Base-by-base conservation (phyloP, 2,329 filamentous ascomycete species). In the Phoma sp. region DNA sequence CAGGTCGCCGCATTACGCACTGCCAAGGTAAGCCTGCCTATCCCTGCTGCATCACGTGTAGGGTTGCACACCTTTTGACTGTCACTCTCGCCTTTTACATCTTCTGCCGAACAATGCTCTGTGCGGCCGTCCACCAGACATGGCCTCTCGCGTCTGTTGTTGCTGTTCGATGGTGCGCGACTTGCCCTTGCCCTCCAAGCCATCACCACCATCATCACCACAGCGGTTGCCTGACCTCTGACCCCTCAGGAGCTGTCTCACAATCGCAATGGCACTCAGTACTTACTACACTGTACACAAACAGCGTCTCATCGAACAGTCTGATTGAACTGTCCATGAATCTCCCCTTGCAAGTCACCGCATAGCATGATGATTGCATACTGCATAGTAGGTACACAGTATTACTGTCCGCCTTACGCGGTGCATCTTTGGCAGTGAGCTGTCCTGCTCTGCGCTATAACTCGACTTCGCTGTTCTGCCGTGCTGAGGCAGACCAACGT, bases 31-130 rank as follows among this genome's bases (percentile, higher is more conserved):
- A 61, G 62, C 45, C 19, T 46, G 56, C 45, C 19, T 46, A 55
- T 51, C 61, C 61, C 44, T 58, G 61, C 38, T 50, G 35, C 46
- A 35, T 65, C 64, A 67, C 64, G 62, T 65, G 62, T 21, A 22
- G 3, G 24, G 15, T 17, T 15, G 47, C 10, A 6, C 15, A 9
- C 33, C 25, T 38, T 8, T 51, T 12, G 22, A 22, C 38, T 4
- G 4, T 13, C 29, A 31, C 12, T 6, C 29, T 31, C 29, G 29
- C 29, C 29, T 24, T 31, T 31, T 31, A 10, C 29, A 29, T 29
- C 10, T 7, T 31, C 29, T 31, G 29, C 29, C 15, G 29, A 6
- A 13, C 29, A 31, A 4, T 2, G 6, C 12, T 15, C 29, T 31
- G 29, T 10, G 12, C 29, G 12, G 12, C 29, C 12, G 29, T 15